Percentiles rank a stretch among this genome's conserved stretches.
Evolutionary conservation across 768 basidiomycete species (phyloP).

Genomic region (Gelatoporia subvermispora): DNA sequence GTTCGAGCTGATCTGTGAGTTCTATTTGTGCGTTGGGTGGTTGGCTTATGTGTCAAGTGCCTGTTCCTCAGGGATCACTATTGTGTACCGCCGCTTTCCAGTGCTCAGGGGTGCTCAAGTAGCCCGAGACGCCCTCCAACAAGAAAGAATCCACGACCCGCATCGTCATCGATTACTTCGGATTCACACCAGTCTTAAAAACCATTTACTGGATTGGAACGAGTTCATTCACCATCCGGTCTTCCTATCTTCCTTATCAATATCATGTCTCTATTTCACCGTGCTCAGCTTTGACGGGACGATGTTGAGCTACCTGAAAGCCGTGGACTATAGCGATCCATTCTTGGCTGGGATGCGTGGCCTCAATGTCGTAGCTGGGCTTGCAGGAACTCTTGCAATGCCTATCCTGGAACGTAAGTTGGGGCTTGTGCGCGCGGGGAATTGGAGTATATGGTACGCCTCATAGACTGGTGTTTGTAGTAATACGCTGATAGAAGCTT

Average conservation of each 20-base stretch:
- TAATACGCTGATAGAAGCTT: neutral
- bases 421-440: constrained; percentile 42
- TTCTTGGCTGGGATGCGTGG: constrained; percentile 49
- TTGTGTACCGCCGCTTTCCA: constrained; percentile 36
- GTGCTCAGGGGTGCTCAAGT: constrained; percentile 25
- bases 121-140: constrained; percentile 9
- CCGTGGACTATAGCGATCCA: constrained; percentile 37
- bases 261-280: constrained; percentile 41
- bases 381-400: constrained; percentile 41
- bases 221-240: constrained; percentile 35
- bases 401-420: constrained; percentile 36
- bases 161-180: neutral
- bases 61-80: constrained; percentile 27
- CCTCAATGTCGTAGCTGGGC: constrained; percentile 39
- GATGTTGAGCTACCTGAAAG: constrained; percentile 47
- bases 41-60: neutral
- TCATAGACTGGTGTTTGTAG: neutral
- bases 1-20: constrained; percentile 36
- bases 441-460: constrained; percentile 45
- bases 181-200: neutral
- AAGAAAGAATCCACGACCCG: neutral
- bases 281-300: constrained; percentile 47
- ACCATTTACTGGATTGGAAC: constrained; percentile 27
- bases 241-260: constrained; percentile 37
- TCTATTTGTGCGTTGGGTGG: neutral